Base-by-base conservation (phyloP, 768 basidiomycete genomes). In the Suillus subalutaceus region DNA sequence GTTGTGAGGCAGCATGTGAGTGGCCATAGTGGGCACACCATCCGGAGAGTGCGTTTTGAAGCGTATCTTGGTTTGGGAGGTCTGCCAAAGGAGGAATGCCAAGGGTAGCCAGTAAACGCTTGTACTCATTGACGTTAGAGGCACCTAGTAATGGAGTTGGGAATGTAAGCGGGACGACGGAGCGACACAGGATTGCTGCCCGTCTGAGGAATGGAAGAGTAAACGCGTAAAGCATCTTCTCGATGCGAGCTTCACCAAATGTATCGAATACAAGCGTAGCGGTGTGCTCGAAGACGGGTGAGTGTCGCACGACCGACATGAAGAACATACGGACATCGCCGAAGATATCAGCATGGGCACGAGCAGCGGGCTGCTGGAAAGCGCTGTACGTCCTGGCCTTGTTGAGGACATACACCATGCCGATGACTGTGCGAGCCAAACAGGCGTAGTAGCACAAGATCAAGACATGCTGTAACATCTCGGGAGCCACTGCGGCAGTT, bases 21-120 rank as follows among this genome's bases (percentile, higher is more conserved):
- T 91, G 88, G 2, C 92, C 91, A 73, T 93, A 95, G 74, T 95
- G 93, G 4, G 90, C 89, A 74, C 94, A 91, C 95, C 96, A 97
- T 4, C 93, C 91, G 0, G 91, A 90, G 2, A 94, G 82, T n/a
- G 90, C 90, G 64, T 90, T 94, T 74, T 94, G 92, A n/a, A 95
- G 79, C 6, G 92, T 92, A 73, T 94, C 93, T 70, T 94, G 92
- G 63, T 88, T 85, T 3, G 92, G 91, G 6, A 94, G 85, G 63
- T 90, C 89, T 3, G 90, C 87, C 0, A 97, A 85, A 0, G 88
- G 85, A 0, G 95, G 94, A 48, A 98, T 91, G 53, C 85, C 88
- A 13, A 99, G 83, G 77, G 91, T 81, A 15, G 79, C 75, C 23
- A 99, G 79, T 5, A 98, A 84, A 2, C 95, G 89, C 18, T 80